These are phyloP conservation scores for Citrus reticulata DNA, from an alignment of 345 rosid genomes.

Conservation along the genomic window DNA sequence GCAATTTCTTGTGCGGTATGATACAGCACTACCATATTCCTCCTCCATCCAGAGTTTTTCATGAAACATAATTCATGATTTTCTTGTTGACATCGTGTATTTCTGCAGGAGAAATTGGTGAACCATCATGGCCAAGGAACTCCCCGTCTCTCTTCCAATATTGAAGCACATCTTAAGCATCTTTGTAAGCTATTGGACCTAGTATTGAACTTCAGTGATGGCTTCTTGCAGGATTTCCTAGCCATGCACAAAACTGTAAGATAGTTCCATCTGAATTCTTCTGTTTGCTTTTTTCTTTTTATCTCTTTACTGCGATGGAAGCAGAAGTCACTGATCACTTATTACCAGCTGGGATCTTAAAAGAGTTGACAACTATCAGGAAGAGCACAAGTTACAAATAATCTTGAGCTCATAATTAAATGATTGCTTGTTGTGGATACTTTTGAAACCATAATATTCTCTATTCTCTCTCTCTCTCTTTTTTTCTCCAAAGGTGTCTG, in stretches of 20 bases:
- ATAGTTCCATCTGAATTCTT: background rate
- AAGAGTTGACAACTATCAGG: background rate
- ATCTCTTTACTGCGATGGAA: background rate
- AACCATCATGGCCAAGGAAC: slow-evolving; percentile 29
- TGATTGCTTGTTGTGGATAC: background rate
- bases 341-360: background rate
- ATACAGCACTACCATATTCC: slow-evolving; percentile 8
- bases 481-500: background rate
- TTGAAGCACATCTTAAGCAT: slow-evolving; percentile 49
- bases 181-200: slow-evolving; percentile 49
- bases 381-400: background rate
- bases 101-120: slow-evolving; percentile 53
- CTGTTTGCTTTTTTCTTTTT: background rate
- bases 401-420: background rate
- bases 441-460: background rate
- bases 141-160: slow-evolving; percentile 25
- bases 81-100: slow-evolving; percentile 18
- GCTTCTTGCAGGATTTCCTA: slow-evolving; percentile 65
- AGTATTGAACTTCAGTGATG: slow-evolving; percentile 49
- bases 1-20: slow-evolving; percentile 55
- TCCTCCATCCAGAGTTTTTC: background rate
- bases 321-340: background rate
- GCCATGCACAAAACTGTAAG: slow-evolving; percentile 68
- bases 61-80: slow-evolving; percentile 8
- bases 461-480: background rate